Conservation (phyloP, 2,329 filamentous ascomycete genomes). For the Ophiostoma ulmi region DNA sequence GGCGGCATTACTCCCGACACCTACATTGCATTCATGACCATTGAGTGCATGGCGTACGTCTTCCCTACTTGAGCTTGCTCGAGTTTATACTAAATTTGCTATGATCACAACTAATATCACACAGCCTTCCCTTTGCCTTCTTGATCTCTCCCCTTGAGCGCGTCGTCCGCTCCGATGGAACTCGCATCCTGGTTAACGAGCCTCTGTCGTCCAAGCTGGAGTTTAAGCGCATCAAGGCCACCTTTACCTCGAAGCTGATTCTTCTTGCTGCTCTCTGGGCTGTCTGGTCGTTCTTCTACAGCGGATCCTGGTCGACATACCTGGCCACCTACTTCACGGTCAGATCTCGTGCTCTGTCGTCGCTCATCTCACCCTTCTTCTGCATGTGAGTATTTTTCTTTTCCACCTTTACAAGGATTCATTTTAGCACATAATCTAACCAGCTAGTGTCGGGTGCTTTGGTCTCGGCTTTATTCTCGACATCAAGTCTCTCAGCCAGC, state of each 20-base stretch:
- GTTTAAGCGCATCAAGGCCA: conserved; percentile 8
- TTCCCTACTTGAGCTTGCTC: not conserved
- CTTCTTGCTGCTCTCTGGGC: not conserved
- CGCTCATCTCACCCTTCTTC: conserved; percentile 2
- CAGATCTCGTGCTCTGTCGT: not conserved
- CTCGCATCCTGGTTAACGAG: not conserved
- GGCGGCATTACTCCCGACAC: not conserved
- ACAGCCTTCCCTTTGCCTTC: not conserved
- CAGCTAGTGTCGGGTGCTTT: not conserved
- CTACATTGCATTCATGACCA: conserved; percentile 2
- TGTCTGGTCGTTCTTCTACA: not conserved
- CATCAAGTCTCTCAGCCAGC: not conserved
- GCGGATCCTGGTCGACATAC: not conserved
- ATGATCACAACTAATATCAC: not conserved
- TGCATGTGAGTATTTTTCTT: not conserved
- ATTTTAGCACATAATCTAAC: not conserved
- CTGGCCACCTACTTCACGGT: not conserved
- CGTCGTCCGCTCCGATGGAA: not conserved
- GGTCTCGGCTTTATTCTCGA: not conserved
- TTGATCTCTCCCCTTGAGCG: not conserved
- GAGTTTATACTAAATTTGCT: not conserved
- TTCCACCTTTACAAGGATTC: too few relatives aligned
- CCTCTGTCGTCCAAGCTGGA: not conserved
- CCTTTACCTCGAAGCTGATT: not conserved
- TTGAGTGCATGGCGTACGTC: not conserved